Percentiles rank a stretch among this genome's conserved stretches.
Evolutionary conservation across 495 filamentous ascomycete genomes (phyloP).

Genomic region (Glonium stellatum): DNA sequence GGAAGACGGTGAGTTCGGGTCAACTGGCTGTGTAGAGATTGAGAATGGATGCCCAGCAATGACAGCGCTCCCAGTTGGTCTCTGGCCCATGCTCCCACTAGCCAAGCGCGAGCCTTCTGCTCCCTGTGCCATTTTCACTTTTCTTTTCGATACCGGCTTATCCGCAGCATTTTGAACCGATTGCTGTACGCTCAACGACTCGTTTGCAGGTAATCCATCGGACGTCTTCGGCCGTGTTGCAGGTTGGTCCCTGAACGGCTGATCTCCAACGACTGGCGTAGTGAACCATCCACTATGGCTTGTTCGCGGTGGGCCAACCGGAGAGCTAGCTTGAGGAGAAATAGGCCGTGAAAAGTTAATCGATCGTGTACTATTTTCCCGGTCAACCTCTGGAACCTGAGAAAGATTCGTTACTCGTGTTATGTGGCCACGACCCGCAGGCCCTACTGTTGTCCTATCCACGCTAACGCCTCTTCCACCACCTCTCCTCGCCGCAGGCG

Average conservation of each 20-base stretch:
- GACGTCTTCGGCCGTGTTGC: slow-evolving; percentile 8
- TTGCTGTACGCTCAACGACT: slow-evolving; percentile 35
- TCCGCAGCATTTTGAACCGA: slow-evolving; percentile 43
- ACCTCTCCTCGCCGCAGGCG: slow-evolving; percentile 40
- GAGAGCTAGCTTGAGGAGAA: slow-evolving; percentile 42
- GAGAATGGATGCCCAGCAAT: slow-evolving; percentile 4
- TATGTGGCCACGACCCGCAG: slow-evolving; percentile 14
- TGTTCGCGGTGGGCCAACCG: slow-evolving; percentile 26
- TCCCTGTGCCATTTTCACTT: slow-evolving; percentile 39
- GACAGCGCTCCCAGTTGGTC: slow-evolving; percentile 38
- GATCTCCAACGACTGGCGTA: slow-evolving; percentile 19
- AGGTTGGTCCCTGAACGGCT: slow-evolving; percentile 9
- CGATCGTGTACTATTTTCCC: slow-evolving; percentile 54
- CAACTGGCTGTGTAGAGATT: slow-evolving; percentile 10
- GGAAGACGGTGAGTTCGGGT: slow-evolving; percentile 22
- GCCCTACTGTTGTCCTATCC: slow-evolving; percentile 35
- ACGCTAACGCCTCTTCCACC: slow-evolving; percentile 42
- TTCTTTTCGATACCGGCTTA: slow-evolving; percentile 49
- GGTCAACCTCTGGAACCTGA: slow-evolving; percentile 43
- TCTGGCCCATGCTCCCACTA: slow-evolving; percentile 27
- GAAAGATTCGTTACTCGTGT: slow-evolving; percentile 30
- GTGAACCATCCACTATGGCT: slow-evolving; percentile 36
- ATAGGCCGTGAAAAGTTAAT: slow-evolving; percentile 86
- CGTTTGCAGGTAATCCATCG: slow-evolving; percentile 13
- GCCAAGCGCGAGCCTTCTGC: slow-evolving; percentile 43